Percentiles rank a stretch among this genome's conserved stretches.
These are phyloP conservation scores for Suhomyces canberraensis DNA, from an alignment of 805 yeast species.

Conservation along the genomic window DNA sequence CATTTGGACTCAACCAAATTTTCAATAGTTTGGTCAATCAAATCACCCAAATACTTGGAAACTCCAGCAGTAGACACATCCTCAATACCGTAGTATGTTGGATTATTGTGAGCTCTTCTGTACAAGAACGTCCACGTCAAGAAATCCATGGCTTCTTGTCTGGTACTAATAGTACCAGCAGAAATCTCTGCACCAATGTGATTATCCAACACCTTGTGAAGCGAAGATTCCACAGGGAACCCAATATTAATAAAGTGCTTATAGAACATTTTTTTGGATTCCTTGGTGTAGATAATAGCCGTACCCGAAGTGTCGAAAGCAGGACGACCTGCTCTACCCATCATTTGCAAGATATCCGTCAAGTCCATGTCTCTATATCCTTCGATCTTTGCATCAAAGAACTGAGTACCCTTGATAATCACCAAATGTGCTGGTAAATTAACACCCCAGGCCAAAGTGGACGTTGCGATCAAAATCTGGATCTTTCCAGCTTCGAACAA, in stretches of 20 bases:
- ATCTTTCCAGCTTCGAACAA: slow-evolving; percentile 67
- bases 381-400: slow-evolving; percentile 60
- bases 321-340: slow-evolving; percentile 81
- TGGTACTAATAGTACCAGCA: slow-evolving; percentile 59
- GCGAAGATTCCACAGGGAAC: slow-evolving; percentile 77
- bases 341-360: slow-evolving; percentile 74
- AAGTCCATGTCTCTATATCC: slow-evolving; percentile 78
- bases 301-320: slow-evolving; percentile 76
- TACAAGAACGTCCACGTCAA: slow-evolving; percentile 74
- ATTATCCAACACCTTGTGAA: slow-evolving; percentile 73
- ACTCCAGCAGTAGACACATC: slow-evolving; percentile 57
- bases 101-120: slow-evolving; percentile 73
- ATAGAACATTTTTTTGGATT: slow-evolving; percentile 69
- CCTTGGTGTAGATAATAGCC: slow-evolving; percentile 74
- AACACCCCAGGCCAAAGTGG: slow-evolving; percentile 88
- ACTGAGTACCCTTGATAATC: slow-evolving; percentile 73
- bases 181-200: slow-evolving; percentile 81
- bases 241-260: slow-evolving; percentile 77
- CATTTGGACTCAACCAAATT: slow-evolving; percentile 74
- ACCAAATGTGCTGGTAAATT: slow-evolving; percentile 79
- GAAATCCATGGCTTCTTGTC: slow-evolving; percentile 73
- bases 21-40: slow-evolving; percentile 67
- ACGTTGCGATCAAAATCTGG: slow-evolving; percentile 72
- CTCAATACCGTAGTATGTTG: slow-evolving; percentile 71
- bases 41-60: slow-evolving; percentile 52